Evolutionary conservation across 495 filamentous ascomycete species (phyloP).

Genomic region (Penicillium atrosanguineum): DNA sequence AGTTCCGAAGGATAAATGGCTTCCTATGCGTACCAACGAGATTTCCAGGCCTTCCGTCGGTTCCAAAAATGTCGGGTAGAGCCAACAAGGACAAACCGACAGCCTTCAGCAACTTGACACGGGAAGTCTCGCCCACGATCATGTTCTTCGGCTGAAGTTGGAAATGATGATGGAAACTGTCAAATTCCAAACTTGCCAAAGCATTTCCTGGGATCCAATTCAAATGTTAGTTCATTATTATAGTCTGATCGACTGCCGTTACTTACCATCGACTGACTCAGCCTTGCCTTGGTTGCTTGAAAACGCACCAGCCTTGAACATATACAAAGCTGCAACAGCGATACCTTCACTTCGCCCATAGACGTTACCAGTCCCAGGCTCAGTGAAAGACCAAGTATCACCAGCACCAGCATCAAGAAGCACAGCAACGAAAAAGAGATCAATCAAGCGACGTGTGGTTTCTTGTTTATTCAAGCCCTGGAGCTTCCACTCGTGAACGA

Average conservation of each 20-base stretch:
- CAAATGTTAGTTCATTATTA: not conserved
- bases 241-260: not conserved
- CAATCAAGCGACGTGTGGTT: conserved; percentile 71
- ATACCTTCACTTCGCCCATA: conserved; percentile 58
- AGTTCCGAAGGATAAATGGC: not conserved
- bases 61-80: conserved; percentile 50
- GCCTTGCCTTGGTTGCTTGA: conserved; percentile 16
- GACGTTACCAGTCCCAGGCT: conserved; percentile 44
- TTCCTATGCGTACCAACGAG: conserved; percentile 50
- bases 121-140: conserved; percentile 49
- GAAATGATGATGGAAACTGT: conserved; percentile 9
- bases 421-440: conserved; percentile 88
- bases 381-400: conserved; percentile 63
- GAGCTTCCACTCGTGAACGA: conserved; percentile 65
- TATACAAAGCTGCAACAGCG: conserved; percentile 57
- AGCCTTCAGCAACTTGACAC: conserved; percentile 45
- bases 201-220: not conserved
- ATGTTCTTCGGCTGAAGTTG: conserved; percentile 51
- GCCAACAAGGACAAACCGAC: conserved; percentile 47
- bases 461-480: conserved; percentile 63
- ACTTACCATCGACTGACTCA: conserved; percentile 30
- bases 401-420: conserved; percentile 86
- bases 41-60: conserved; percentile 49
- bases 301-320: conserved; percentile 55
- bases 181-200: not conserved